Conservation (phyloP, 352 stramenopile genomes). For the Phytopythium litorale region DNA sequence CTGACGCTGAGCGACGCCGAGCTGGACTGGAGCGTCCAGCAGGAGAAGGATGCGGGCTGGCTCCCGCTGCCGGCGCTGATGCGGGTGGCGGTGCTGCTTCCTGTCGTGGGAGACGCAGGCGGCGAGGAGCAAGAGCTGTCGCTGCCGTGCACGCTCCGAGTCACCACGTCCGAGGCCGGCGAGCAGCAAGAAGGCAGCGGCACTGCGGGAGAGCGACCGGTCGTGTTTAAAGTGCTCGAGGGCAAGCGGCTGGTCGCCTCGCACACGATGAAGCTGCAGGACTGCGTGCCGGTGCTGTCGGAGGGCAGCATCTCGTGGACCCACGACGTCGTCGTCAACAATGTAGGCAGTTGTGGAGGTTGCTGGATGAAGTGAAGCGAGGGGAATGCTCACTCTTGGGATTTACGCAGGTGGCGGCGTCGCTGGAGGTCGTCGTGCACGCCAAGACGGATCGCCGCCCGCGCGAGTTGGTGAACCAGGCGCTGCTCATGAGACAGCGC, state of each 20-base stretch:
- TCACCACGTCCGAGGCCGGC: conserved; percentile 17
- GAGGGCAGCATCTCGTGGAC: conserved; percentile 42
- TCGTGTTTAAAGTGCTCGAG: conserved; percentile 38
- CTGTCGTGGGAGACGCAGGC: background rate
- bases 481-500: conserved; percentile 33
- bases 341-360: conserved; percentile 12
- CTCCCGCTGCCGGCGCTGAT: conserved; percentile 3
- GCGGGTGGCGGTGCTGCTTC: conserved; percentile 15
- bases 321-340: conserved; percentile 21
- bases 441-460: conserved; percentile 43
- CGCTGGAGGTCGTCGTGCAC: conserved; percentile 26
- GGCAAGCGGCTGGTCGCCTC: conserved; percentile 23
- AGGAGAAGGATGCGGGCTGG: conserved; percentile 4
- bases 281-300: conserved; percentile 47
- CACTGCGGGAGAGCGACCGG: conserved; percentile 23
- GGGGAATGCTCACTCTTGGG: background rate
- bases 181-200: conserved; percentile 25
- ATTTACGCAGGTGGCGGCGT: background rate
- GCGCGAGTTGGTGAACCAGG: conserved; percentile 34
- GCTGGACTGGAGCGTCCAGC: conserved; percentile 27
- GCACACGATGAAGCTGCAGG: conserved; percentile 31
- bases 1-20: conserved; percentile 22
- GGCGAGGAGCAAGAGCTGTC: conserved; percentile 10
- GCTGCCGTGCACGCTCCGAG: conserved; percentile 33
- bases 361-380: background rate